These are phyloP conservation scores for Tetrapisispora phaffii DNA, from an alignment of 805 yeast genomes.

Conservation along the genomic window DNA sequence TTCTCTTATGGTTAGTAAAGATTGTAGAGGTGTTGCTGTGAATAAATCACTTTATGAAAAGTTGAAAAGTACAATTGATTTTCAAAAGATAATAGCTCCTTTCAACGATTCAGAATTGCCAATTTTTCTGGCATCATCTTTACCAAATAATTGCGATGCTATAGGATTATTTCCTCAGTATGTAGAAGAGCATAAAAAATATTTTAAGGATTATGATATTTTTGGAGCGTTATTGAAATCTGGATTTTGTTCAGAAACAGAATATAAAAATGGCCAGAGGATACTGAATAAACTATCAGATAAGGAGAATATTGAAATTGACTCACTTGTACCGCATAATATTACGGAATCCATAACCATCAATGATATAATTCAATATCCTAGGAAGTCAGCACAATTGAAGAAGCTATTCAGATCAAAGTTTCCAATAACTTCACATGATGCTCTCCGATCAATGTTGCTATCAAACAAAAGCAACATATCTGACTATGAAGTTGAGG, in stretches of 20 bases:
- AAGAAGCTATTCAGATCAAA: slow-evolving; percentile 3
- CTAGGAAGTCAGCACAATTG: neutral
- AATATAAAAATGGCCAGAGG: neutral
- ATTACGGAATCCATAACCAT: neutral
- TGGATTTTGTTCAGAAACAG: neutral
- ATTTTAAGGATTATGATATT: slow-evolving; percentile 9
- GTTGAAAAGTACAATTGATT: neutral
- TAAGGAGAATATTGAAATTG: neutral
- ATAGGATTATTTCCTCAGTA: slow-evolving; percentile 21
- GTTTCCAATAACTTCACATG: slow-evolving; percentile 17
- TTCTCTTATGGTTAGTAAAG: slow-evolving; percentile 9
- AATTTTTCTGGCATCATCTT: slow-evolving; percentile 6
- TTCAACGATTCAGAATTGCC: slow-evolving; percentile 9
- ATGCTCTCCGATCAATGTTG: slow-evolving; percentile 16
- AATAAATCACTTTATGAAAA: slow-evolving; percentile 5
- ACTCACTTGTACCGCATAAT: too few species aligned
- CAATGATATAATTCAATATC: neutral
- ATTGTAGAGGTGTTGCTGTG: slow-evolving; percentile 22
- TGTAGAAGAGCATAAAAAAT: slow-evolving; percentile 8
- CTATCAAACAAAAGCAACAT: slow-evolving; percentile 8
- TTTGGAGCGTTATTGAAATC: slow-evolving; percentile 7
- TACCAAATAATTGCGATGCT: slow-evolving; percentile 12
- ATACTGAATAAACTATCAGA: neutral
- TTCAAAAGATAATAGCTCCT: slow-evolving; percentile 11
- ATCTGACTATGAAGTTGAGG: slow-evolving; percentile 15